These are phyloP conservation scores for Candida coleopterorum DNA, from an alignment of 805 yeast genomes.

Conservation along the genomic window DNA sequence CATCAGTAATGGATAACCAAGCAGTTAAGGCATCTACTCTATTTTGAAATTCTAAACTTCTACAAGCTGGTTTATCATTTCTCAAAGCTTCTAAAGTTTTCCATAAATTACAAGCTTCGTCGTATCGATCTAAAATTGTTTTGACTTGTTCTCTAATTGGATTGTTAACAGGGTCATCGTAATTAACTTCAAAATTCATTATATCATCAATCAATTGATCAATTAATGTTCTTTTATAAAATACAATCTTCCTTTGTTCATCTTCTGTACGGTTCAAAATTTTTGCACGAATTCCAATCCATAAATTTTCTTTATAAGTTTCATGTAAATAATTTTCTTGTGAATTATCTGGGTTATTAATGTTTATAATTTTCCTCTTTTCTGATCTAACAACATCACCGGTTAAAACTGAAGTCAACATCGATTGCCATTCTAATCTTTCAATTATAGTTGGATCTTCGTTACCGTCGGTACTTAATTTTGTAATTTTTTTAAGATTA, in stretches of 20 bases:
- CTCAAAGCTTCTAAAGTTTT: constrained; percentile 73
- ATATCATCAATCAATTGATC: constrained; percentile 71
- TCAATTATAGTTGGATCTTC: constrained; percentile 56
- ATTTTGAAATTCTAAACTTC: constrained; percentile 55
- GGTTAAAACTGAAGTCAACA: constrained; percentile 83
- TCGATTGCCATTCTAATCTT: constrained; percentile 92
- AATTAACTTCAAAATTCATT: constrained; percentile 53
- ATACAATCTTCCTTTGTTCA: constrained; percentile 67
- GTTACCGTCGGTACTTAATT: constrained; percentile 32
- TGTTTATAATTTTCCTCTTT: constrained; percentile 67
- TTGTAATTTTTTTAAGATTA: constrained; percentile 26
- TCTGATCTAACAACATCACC: constrained; percentile 94
- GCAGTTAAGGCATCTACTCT: constrained; percentile 75
- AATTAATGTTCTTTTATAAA: constrained; percentile 65
- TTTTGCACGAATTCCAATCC: constrained; percentile 86
- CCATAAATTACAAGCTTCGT: constrained; percentile 73
- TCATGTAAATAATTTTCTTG: constrained; percentile 49
- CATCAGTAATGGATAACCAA: constrained; percentile 74
- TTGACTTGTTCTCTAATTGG: constrained; percentile 46
- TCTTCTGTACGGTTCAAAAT: constrained; percentile 73
- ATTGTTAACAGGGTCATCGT: constrained; percentile 27
- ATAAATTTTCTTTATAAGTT: constrained; percentile 63
- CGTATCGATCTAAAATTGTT: constrained; percentile 54
- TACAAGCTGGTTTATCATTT: constrained; percentile 68
- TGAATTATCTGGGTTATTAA: constrained; percentile 29